Evolutionary conservation across 1,284 basidiomycete genomes (phyloP).

Genomic region (Boletus albobrunnescens): DNA sequence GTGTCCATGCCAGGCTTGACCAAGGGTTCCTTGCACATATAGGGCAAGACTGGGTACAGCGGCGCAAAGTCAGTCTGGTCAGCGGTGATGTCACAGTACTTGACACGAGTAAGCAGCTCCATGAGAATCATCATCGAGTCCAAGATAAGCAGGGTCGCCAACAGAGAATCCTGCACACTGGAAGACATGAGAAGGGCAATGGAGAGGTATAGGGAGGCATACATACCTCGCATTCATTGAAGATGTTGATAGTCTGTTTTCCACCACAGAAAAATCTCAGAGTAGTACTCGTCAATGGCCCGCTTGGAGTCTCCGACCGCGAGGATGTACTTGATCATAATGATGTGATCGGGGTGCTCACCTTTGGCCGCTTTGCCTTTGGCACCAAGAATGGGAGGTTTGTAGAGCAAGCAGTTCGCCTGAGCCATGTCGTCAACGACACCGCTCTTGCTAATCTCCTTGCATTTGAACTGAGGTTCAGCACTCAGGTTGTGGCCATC

Average conservation of each 20-base stretch:
- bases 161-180: conserved; percentile 73
- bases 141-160: conserved; percentile 94
- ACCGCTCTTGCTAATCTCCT: conserved; percentile 95
- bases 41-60: conserved; percentile 84
- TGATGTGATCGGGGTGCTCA: conserved; percentile 96
- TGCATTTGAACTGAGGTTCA: conserved; percentile 94
- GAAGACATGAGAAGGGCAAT: conserved; percentile 13
- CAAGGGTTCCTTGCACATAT: conserved; percentile 97
- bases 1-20: conserved; percentile 96
- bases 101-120: conserved; percentile 91
- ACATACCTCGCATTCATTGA: conserved; percentile 89
- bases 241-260: conserved; percentile 84
- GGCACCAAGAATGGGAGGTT: conserved; percentile 58
- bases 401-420: conserved; percentile 88
- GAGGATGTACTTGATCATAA: conserved; percentile 93
- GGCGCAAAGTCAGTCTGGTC: conserved; percentile 64
- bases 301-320: conserved; percentile 96
- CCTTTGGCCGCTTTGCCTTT: conserved; percentile 74
- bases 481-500: conserved; percentile 92
- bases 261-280: conserved; percentile 87
- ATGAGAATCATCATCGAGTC: conserved; percentile 91
- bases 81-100: conserved; percentile 66
- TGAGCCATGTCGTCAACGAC: conserved; percentile 98
- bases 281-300: conserved; percentile 98
- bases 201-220: neutral